phyloP scores from a whole-genome alignment of 2,329 filamentous ascomycete species.

The Beauveria sp. region DNA sequence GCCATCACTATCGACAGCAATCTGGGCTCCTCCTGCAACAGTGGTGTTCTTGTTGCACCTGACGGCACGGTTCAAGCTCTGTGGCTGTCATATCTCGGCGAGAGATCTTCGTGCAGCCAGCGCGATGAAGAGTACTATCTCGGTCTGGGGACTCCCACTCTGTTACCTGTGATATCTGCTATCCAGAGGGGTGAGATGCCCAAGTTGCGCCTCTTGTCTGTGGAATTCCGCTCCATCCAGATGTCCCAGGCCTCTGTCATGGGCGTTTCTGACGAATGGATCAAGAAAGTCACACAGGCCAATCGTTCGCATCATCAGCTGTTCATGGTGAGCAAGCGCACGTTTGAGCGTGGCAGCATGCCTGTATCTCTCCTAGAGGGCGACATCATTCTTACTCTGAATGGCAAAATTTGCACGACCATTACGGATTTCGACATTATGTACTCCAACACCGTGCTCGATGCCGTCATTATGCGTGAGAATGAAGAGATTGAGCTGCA shows the following conservation, averaged over 20 bases:
- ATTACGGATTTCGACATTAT: constrained; percentile 92
- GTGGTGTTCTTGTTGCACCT: constrained; percentile 81
- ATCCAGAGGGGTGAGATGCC: constrained; percentile 75
- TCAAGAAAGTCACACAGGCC: constrained; percentile 76
- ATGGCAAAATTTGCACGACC: constrained; percentile 85
- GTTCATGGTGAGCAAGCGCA: constrained; percentile 95
- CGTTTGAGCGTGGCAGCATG: constrained; percentile 48
- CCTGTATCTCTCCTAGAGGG: constrained; percentile 67
- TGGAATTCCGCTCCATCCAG: constrained; percentile 90
- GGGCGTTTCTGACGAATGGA: constrained; percentile 95
- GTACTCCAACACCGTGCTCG: constrained; percentile 80
- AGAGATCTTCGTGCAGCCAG: constrained; percentile 68
- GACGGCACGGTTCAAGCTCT: constrained; percentile 91
- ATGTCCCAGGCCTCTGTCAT: constrained; percentile 97
- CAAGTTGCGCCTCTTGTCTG: constrained; percentile 80
- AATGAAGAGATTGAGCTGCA: constrained; percentile 69
- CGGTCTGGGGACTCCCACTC: constrained; percentile 77
- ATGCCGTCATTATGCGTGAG: constrained; percentile 80
- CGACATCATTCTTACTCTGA: constrained; percentile 85
- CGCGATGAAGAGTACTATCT: constrained; percentile 97
- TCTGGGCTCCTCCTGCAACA: constrained; percentile 84
- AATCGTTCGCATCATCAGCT: constrained; percentile 92
- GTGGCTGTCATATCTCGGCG: constrained; percentile 95
- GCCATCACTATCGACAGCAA: constrained; percentile 95
- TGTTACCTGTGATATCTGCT: constrained; percentile 81